Evolutionary conservation across 768 basidiomycete species (phyloP).

Genomic region (Suillus variegatus): DNA sequence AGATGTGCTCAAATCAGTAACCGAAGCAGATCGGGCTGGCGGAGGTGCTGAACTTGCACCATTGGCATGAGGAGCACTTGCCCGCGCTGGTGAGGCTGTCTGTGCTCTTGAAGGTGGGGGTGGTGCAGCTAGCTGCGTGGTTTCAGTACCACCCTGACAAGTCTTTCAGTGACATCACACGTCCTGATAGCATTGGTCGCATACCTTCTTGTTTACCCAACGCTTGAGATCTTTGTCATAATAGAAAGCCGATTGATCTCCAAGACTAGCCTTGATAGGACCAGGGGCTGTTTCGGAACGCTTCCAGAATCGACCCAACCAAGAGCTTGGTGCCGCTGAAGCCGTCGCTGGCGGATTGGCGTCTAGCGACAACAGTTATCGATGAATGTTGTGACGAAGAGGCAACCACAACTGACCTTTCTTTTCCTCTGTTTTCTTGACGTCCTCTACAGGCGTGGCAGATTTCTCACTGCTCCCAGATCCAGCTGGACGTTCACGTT

Average conservation of each 20-base stretch:
- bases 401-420: conserved; percentile 26
- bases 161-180: conserved; percentile 5
- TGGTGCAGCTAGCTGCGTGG: conserved; percentile 53
- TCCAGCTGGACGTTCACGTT: conserved; percentile 34
- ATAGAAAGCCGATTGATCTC: conserved; percentile 87
- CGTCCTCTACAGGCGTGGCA: conserved; percentile 19
- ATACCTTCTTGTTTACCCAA: conserved; percentile 95
- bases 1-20: conserved; percentile 58
- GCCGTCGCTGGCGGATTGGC: conserved; percentile 19
- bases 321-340: conserved; percentile 51
- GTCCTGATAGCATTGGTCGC: conserved; percentile 9
- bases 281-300: conserved; percentile 59
- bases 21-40: conserved; percentile 58
- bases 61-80: conserved; percentile 37
- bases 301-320: conserved; percentile 85
- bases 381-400: background rate
- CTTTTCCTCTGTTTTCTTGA: conserved; percentile 27
- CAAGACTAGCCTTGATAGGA: conserved; percentile 89
- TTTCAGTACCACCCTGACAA: conserved; percentile 54
- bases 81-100: conserved; percentile 77
- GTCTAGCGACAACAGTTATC: conserved; percentile 10
- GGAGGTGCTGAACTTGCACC: conserved; percentile 37
- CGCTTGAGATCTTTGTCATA: conserved; percentile 94
- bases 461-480: conserved; percentile 25
- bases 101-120: conserved; percentile 82